Evolutionary conservation across 2,329 filamentous ascomycete species (phyloP), one percentile per base, ranked within the genome.

Genomic region (Mycocentrospora acerina): DNA sequence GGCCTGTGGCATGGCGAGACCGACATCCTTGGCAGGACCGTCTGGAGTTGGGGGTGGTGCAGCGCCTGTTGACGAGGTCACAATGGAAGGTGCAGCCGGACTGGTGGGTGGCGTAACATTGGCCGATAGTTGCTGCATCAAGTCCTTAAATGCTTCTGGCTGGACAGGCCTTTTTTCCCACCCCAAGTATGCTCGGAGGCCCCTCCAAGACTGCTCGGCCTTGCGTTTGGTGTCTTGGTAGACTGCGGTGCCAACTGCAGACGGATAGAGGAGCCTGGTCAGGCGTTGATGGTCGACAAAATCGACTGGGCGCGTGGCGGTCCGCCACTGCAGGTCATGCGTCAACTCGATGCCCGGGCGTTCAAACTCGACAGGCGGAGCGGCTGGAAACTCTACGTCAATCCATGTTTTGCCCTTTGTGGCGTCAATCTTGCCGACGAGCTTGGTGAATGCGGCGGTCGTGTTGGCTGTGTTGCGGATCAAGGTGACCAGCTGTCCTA

Each of bases 301-400:
- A 14, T 61, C 46, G n/a, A 68, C 61, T 9, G 46, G 45, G n/a
- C 55, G 50, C 2, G 50, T 63, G 7, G 55, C 46, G 40, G 50
- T 53, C 24, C 63, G 48, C 67, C 64, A 44, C 55, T 60, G 36
- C 48, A 68, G 32, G 64, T 67, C 42, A 51, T 70, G 52, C 51
- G 68, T 68, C 62, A 75, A 19, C 31, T 64, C 60, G 22, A 62
- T 51, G 7, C 75, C 75, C 14, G 64, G 69, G 3, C 70, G 67
- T 43, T 71, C 71, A 40, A 71, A 78, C 43, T 77, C 73, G 44
- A 62, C 56, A 1, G 74, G 74, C 26, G 73, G 73, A 4, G 69
- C 70, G 29, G 71, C 65, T 1, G 75, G 75, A 32, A 74, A 76
- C 12, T 60, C 62, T 13, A 76, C 60, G 32, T 77, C 73, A 4